A percentile compares a stretch with the other conserved stretches of the same genome.
These are phyloP conservation scores for Hagleromyces aurorensis DNA, from an alignment of 805 yeast species.

Conservation along the genomic window DNA sequence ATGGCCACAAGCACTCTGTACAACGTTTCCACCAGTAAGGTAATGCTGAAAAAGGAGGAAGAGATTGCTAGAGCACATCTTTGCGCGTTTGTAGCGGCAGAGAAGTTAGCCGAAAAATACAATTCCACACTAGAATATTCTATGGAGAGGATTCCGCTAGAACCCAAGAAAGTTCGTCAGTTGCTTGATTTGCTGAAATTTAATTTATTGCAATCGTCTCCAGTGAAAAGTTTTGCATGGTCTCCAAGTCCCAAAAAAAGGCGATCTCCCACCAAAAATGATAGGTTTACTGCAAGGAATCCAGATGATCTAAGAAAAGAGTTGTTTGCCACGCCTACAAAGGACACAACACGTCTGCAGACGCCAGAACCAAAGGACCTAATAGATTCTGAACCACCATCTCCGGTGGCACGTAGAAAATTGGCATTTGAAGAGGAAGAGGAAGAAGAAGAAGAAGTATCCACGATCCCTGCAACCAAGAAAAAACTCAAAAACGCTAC, in stretches of 20 bases:
- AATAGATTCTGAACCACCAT: constrained; percentile 2
- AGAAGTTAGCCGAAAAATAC: constrained; percentile 37
- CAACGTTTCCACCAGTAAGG: constrained; percentile 43
- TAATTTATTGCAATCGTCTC: constrained; percentile 31
- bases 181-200: constrained; percentile 41
- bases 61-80: constrained; percentile 63
- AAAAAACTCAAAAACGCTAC: constrained; percentile 1
- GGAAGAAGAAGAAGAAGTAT: constrained; percentile 11
- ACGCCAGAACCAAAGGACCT: constrained; percentile 5
- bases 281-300: constrained; percentile 22
- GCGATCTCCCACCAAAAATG: constrained; percentile 17
- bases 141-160: constrained; percentile 49
- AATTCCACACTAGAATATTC: constrained; percentile 41
- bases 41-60: constrained; percentile 43
- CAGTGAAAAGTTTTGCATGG: constrained; percentile 25
- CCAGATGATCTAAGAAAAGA: constrained; percentile 24
- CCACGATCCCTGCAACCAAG: constrained; percentile 4
- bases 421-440: constrained; percentile 27
- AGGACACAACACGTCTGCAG: constrained; percentile 2
- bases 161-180: constrained; percentile 35
- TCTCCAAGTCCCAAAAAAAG: constrained; percentile 26
- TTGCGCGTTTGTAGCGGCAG: constrained; percentile 56
- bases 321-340: constrained; percentile 25
- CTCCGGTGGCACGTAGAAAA: constrained; percentile 22
- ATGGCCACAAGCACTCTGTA: constrained; percentile 34